These are phyloP conservation scores for Dendrobium officinale DNA, from an alignment of 106 monocot genomes.

Conservation along the genomic window DNA sequence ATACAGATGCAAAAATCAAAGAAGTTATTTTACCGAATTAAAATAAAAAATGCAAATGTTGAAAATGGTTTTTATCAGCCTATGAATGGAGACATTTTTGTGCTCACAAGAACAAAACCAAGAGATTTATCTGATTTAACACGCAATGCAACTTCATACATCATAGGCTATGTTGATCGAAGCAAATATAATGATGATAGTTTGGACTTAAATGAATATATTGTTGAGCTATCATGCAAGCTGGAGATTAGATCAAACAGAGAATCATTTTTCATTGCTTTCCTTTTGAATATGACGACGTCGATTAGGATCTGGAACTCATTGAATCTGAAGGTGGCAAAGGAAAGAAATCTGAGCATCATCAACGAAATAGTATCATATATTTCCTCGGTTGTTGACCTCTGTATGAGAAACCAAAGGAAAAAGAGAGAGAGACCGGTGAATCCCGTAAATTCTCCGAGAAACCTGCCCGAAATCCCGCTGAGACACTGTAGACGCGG, in stretches of 20 bases:
- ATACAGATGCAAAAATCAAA: neutral
- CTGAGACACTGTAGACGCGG: too few species aligned
- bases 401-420: too few species aligned
- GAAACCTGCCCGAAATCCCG: too few species aligned
- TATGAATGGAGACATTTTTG: constrained; percentile 17
- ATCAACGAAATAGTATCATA: constrained; percentile 10
- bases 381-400: neutral
- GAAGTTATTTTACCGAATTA: neutral
- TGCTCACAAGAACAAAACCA: constrained; percentile 14
- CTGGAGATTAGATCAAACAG: neutral
- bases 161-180: constrained; percentile 9
- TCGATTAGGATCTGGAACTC: constrained; percentile 36
- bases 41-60: neutral
- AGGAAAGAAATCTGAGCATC: constrained; percentile 6
- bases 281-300: constrained; percentile 27
- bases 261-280: neutral
- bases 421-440: too few species aligned
- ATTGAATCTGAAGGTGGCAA: constrained; percentile 1
- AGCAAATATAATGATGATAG: constrained; percentile 10
- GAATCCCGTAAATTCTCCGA: too few species aligned
- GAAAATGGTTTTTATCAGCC: constrained; percentile 15
- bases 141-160: constrained; percentile 1
- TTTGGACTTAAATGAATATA: neutral
- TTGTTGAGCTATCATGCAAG: neutral
- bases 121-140: constrained; percentile 15